Percentiles rank a stretch among this genome's conserved stretches.
Evolutionary conservation across 257 asterid species (phyloP).

Genomic region (Knoxia roxburghii): DNA sequence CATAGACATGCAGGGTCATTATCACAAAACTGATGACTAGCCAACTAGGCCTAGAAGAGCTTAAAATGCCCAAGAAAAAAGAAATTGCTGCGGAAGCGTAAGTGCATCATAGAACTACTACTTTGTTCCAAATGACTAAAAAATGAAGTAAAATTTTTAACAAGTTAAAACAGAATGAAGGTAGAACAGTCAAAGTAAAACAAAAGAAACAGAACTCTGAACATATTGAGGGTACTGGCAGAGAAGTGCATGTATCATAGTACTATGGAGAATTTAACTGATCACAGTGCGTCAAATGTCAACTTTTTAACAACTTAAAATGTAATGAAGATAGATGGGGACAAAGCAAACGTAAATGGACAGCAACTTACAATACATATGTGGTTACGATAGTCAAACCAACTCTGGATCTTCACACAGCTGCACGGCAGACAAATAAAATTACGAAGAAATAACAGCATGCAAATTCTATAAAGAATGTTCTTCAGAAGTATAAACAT

Average conservation of each 20-base stretch:
- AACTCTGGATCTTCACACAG: constrained; percentile 67
- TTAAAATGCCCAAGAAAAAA: background rate
- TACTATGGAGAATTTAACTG: background rate
- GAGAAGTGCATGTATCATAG: background rate
- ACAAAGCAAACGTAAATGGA: constrained; percentile 5
- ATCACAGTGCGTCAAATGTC: constrained; percentile 12
- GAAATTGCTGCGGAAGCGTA: background rate
- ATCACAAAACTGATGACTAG: background rate
- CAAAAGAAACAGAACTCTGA: too few species aligned
- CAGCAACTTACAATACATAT: constrained; percentile 68
- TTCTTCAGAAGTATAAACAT: constrained; percentile 21
- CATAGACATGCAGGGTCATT: background rate
- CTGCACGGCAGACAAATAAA: constrained; percentile 32
- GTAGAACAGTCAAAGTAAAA: too few species aligned
- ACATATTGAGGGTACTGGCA: too few species aligned
- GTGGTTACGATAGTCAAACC: constrained; percentile 88
- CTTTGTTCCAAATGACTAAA: constrained; percentile 10
- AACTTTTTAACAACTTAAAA: background rate
- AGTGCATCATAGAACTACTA: background rate
- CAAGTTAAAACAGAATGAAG: background rate
- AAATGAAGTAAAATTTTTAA: constrained; percentile 4
- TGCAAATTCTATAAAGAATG: background rate
- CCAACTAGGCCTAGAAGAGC: background rate
- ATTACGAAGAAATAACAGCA: constrained; percentile 4
- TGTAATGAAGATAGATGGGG: constrained; percentile 5